Percentiles rank a stretch among this genome's conserved stretches.
Conservation (phyloP, 2,329 filamentous ascomycete genomes). For the Rutstroemia sp. region DNA sequence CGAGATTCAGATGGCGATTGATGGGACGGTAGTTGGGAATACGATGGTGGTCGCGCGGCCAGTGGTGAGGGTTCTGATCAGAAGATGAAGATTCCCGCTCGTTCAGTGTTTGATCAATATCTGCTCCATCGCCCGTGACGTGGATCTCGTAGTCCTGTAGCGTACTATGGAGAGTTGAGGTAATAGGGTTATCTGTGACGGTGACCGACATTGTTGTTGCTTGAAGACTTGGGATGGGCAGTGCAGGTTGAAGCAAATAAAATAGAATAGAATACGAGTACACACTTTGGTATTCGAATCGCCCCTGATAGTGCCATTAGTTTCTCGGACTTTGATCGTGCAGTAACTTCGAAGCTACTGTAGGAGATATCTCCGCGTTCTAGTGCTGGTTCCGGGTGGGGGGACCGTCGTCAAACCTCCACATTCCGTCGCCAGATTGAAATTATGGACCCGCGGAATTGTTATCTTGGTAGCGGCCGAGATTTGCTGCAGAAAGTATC, state of each 20-base stretch:
- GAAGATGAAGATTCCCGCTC: no score
- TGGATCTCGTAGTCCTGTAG: conserved; percentile 38
- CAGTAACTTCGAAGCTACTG: no score
- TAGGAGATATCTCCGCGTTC: no score
- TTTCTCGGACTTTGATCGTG: no score
- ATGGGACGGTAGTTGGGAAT: conserved; percentile 41
- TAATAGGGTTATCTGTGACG: not conserved
- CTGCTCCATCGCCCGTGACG: conserved; percentile 30
- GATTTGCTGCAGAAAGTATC: no score
- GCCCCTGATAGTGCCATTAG: no score
- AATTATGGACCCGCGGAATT: no score
- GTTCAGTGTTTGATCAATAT: not conserved
- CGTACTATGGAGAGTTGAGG: not conserved
- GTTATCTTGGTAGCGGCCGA: no score
- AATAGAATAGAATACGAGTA: no score
- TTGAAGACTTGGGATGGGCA: not conserved
- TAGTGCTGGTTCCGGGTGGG: no score
- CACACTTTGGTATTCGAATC: no score
- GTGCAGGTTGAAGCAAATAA: no score
- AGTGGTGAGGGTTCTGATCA: conserved; percentile 31
- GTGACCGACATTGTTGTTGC: not conserved
- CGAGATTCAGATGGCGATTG: conserved; percentile 36
- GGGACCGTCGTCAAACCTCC: not conserved
- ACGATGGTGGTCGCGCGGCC: conserved; percentile 40
- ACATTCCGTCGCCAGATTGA: not conserved